Evolutionary conservation across 2,329 filamentous ascomycete species (phyloP), one percentile per base, ranked within the genome.

Genomic region (Clonostachys chloroleuca): DNA sequence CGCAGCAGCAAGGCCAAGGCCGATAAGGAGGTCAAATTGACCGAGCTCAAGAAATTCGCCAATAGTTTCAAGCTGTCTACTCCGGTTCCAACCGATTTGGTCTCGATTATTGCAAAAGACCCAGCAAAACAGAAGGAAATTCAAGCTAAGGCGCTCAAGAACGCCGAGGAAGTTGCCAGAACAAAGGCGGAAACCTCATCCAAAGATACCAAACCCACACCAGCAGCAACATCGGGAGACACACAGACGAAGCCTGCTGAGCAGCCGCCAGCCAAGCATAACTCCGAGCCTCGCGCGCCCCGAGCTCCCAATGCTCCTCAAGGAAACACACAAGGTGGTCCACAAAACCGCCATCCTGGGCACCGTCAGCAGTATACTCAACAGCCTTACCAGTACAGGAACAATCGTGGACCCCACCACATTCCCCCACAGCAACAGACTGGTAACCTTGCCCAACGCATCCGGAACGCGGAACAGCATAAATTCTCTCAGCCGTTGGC

Each of bases 71-170:
- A 97, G 70, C 80, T 99, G 16, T 86, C 88, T 44, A 96, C 92
- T 4, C 91, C 92, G 6, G 91, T 99, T 12, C 94, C 94, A 2
- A 84, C 81, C 45, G 94, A 99, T 65, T 71, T 99, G 35, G 91
- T 99, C 30, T 86, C 89, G 2, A 99, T 99, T 55, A 86, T 99
- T 51, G 92, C 94, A 49, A 99, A 97, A 64, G 94, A 99, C 62
- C 91, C 91, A n/a, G 79, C 75, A 42, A 99, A 96, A 71, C 94
- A 97, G 67, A 84, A 91, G 59, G 84, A 92, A 61, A 97, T 99
- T 52, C 86, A 96, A 59, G 87, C 91, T 57, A 95, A 92, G 66
- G 90, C 90, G 2, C 83, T 89, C 51, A 81, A 83, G 59, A 86
- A 92, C 54, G 84, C 83, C 3, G 84, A 89, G 52, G 80, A 84